phyloP scores from a whole-genome alignment of 169 alveolate genomes.

The Plasmodium billcollinsi region DNA sequence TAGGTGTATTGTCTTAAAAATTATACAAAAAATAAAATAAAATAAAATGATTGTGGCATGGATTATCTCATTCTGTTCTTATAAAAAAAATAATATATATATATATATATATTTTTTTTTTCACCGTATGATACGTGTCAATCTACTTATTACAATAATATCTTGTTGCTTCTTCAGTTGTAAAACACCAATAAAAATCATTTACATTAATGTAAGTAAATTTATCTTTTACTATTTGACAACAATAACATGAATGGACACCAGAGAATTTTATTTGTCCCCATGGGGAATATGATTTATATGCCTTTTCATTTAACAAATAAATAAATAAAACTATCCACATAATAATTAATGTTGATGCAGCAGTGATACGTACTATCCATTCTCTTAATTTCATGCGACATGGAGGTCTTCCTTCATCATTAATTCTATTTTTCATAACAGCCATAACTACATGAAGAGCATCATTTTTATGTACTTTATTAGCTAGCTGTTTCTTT shows the following conservation, averaged over 20 bases:
- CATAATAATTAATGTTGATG: constrained; percentile 55
- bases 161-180: constrained; percentile 27
- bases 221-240: constrained; percentile 57
- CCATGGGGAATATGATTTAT: constrained; percentile 79
- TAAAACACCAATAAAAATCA: constrained; percentile 51
- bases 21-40: too few relatives aligned
- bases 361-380: constrained; percentile 77
- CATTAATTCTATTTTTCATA: constrained; percentile 78
- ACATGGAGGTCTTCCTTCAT: constrained; percentile 82
- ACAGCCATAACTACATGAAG: constrained; percentile 55
- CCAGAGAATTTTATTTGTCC: constrained; percentile 83
- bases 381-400: constrained; percentile 82
- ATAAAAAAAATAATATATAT: too few relatives aligned
- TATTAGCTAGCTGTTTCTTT: constrained; percentile 52
- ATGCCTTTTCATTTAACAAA: constrained; percentile 75
- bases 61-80: too few relatives aligned
- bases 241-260: constrained; percentile 81
- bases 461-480: constrained; percentile 74
- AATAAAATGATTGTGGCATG: too few relatives aligned
- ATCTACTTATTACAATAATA: constrained; percentile 17
- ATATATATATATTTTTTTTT: too few relatives aligned
- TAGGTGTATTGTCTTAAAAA: too few relatives aligned
- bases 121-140: not conserved
- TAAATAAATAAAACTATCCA: constrained; percentile 67
- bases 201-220: constrained; percentile 2